Conservation (phyloP, 176 grass and related monocot genomes). For the Aegilops speltoides region DNA sequence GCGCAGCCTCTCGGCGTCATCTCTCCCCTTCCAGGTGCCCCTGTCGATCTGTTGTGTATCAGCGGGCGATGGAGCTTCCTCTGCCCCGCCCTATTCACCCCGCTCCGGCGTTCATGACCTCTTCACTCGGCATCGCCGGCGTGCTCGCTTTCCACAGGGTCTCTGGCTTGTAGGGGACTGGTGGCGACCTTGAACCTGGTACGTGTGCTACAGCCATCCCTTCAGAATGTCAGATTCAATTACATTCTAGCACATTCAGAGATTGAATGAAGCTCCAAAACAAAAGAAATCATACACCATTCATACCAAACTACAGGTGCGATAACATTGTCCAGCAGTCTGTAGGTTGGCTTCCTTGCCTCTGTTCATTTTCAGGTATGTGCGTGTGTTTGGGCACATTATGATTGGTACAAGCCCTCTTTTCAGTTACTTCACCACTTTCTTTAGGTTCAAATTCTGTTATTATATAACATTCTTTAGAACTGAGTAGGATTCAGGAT, state of each 20-base stretch:
- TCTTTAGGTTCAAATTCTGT: too few species aligned
- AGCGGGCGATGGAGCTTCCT: not conserved
- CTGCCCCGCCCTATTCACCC: constrained; percentile 26
- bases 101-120: constrained; percentile 16
- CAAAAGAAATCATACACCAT: not conserved
- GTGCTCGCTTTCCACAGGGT: constrained; percentile 5
- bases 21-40: too few species aligned
- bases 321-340: constrained; percentile 15
- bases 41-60: too few species aligned
- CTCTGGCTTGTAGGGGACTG: not conserved
- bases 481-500: too few species aligned
- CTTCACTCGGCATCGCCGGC: not conserved
- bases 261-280: not conserved
- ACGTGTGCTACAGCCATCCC: constrained; percentile 32
- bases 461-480: too few species aligned
- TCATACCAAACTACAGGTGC: not conserved
- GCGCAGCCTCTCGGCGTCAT: not conserved
- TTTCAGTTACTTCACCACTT: too few species aligned
- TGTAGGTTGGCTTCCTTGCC: not conserved
- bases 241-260: constrained; percentile 11
- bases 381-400: too few species aligned
- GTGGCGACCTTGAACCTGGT: not conserved
- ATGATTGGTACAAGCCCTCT: too few species aligned
- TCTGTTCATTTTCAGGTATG: not conserved
- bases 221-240: constrained; percentile 13